phyloP scores from a whole-genome alignment of 2,329 filamentous ascomycete species.

The Venturia aucupariae region DNA sequence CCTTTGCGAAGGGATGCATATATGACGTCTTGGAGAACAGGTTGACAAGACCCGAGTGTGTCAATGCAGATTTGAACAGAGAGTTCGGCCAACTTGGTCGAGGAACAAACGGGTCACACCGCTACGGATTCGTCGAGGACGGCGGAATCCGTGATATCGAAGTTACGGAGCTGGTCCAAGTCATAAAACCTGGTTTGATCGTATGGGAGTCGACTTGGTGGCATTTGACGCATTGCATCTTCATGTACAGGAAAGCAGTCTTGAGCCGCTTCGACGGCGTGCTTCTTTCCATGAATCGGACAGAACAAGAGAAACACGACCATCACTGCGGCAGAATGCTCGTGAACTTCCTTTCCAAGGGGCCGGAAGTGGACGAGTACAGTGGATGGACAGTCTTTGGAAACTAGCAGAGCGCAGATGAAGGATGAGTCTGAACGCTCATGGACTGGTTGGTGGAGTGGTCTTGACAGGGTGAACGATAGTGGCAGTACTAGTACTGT shows the following conservation, averaged over 20 bases:
- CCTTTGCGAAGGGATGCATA: not conserved
- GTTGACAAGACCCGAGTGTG: not conserved
- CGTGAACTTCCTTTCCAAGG: not conserved
- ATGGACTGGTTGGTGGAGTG: no score
- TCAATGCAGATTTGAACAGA: not conserved
- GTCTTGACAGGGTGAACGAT: no score
- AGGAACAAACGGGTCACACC: not conserved
- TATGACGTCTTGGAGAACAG: not conserved
- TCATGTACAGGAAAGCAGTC: not conserved
- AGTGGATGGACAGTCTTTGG: not conserved
- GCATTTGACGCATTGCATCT: not conserved
- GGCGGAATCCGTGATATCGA: not conserved
- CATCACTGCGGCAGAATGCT: not conserved
- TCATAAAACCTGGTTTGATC: not conserved
- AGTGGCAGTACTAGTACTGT: not conserved
- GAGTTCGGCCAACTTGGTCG: not conserved
- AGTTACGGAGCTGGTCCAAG: not conserved
- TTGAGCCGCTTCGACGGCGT: not conserved
- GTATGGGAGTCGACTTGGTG: not conserved
- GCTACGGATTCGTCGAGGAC: not conserved
- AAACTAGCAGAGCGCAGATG: not conserved
- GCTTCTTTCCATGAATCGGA: not conserved
- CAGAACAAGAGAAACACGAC: not conserved
- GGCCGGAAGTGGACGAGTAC: not conserved
- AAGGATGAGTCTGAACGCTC: no score